Percentiles rank a stretch among this genome's conserved stretches.
phyloP scores from a whole-genome alignment of 495 filamentous ascomycete genomes.

The Cercophora scortea region DNA sequence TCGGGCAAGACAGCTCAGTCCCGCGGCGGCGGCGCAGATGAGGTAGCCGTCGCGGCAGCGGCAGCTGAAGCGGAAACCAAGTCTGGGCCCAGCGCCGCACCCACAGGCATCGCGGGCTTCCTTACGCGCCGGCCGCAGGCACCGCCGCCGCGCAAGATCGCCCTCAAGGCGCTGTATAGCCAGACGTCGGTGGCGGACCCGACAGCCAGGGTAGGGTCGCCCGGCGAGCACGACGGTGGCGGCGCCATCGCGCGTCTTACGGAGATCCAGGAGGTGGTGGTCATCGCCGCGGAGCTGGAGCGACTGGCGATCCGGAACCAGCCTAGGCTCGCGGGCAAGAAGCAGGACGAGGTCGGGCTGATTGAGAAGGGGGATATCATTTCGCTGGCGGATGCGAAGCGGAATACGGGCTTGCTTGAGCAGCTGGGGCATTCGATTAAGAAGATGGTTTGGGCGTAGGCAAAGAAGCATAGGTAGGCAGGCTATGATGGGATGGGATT shows the following conservation, averaged over 20 bases:
- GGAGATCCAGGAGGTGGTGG: constrained; percentile 61
- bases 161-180: constrained; percentile 56
- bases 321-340: constrained; percentile 23
- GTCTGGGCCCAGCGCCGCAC: neutral
- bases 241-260: constrained; percentile 38
- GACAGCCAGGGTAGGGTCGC: constrained; percentile 21
- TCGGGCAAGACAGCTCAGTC: constrained; percentile 10
- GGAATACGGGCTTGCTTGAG: constrained; percentile 79
- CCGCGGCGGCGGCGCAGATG: constrained; percentile 1
- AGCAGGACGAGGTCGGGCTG: constrained; percentile 26
- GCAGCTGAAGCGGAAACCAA: neutral
- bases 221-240: constrained; percentile 12
- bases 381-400: constrained; percentile 73
- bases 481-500: no score
- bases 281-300: constrained; percentile 58
- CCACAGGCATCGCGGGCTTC: constrained; percentile 21
- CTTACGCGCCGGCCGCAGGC: constrained; percentile 18
- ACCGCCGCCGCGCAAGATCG: constrained; percentile 27
- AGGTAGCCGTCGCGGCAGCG: constrained; percentile 3
- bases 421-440: constrained; percentile 78
- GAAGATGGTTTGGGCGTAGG: constrained; percentile 76
- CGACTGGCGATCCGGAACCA: constrained; percentile 30
- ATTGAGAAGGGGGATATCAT: constrained; percentile 74
- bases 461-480: neutral
- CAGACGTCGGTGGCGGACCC: constrained; percentile 38